Base-by-base conservation (phyloP, 176 grass and related monocot genomes). In the Pontederia crassipes region DNA sequence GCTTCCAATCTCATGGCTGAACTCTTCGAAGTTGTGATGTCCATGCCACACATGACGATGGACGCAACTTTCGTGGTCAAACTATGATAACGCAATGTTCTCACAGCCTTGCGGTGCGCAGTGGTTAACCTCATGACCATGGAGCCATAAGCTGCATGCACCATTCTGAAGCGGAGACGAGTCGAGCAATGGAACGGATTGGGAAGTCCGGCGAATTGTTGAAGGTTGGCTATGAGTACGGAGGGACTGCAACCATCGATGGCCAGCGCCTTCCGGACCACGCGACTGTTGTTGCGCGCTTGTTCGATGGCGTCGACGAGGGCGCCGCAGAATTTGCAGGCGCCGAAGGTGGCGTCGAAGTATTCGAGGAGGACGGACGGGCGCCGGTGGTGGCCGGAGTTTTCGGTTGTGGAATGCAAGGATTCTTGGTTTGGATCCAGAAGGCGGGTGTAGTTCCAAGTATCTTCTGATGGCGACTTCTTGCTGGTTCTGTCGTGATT, bases 261-360 rank as follows among this genome's bases (percentile, higher is more conserved):
- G 2, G 35, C n/a, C 0, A 65, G 11, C 46, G 2, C 17, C 9
- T 11, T 6, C 1, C 8, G 14, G 13, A 67, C 50, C 24, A 29
- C 3, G 28, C 24, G 14, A 9, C 54, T 9, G 51, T 67, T 16
- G 15, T 13, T 28, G 49, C 50, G 51, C 14, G 65, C 65, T 28
- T 29, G 10, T 13, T 40, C 8, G 51, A 55, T 54, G 65, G 51
- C n/a, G 12, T 68, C 65, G 28, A 55, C 45, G 51, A 68, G 65
- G 13, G 65, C n/a, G 65, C 28, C 50, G 65, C 51, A 68, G 28
- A 53, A 68, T 51, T 68, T 17, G 65, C 65, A 55, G 50, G 65
- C 65, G n/a, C 24, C 28, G 51, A 68, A n/a, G 51, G 48, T 55
- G 50, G 65, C 27, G 65, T 55, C n/a, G 52, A 55, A 68, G 28